Base-by-base conservation (phyloP, 345 rosid species). In the Gossypioides kirkii region DNA sequence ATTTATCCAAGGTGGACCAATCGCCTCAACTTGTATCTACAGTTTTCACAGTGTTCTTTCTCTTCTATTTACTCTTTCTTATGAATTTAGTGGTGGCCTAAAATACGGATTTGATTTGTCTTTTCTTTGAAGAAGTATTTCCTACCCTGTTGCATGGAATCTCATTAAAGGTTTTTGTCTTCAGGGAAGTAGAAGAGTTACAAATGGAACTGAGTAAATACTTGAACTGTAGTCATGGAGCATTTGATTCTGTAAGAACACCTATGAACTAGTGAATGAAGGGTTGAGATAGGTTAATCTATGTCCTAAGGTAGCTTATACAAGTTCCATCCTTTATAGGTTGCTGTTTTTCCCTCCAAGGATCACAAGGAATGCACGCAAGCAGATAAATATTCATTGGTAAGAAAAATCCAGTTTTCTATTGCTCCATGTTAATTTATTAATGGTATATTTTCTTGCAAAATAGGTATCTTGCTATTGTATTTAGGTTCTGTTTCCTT, bases 151-250 rank as follows among this genome's bases (percentile, higher is more conserved):
- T 67, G 53, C 56, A 12, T 56, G 41, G 61, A 32, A 61, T 60
- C 43, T 61, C 53, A 41, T 66, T 70, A 28, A 64, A 61, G 75
- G 71, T 76, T 79, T 68, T 10, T 80, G 58, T 43, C 56, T 79
- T 72, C 91, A 93, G 98, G 81, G 91, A 93, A 83, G 83, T 93
- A 73, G 87, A 89, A 77, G 93, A 85, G 61, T 71, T 89, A 55
- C 91, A 71, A 68, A 71, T 52, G 71, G 86, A 86, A 79, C 79
- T 87, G 74, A 76, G 82, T 73, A 86, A 80, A 66, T 71, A 68
- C 77, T 73, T 83, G 76, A 82, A 77, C 74, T 70, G 73, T 60
- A 84, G 76, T 72, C 88, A 82, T 68, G 77, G 58, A 53, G 80
- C 79, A 54, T 71, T 76, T 46, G 81, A 86, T 55, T 77, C 83